These are phyloP conservation scores for Coleophoma eucalyptorum DNA, from an alignment of 2,329 filamentous ascomycete species.

Conservation along the genomic window DNA sequence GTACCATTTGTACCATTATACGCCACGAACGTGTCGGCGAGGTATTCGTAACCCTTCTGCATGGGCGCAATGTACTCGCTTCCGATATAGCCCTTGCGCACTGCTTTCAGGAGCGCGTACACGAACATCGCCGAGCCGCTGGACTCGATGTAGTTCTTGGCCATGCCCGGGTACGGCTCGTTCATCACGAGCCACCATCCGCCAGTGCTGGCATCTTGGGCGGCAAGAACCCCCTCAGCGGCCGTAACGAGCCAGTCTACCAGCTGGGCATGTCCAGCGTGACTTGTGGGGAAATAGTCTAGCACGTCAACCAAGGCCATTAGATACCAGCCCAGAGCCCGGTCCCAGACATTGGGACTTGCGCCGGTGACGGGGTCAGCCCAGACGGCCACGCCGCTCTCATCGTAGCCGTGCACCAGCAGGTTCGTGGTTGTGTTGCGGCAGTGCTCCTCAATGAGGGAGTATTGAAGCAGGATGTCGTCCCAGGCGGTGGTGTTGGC, in stretches of 20 bases:
- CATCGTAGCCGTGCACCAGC: conserved; percentile 32
- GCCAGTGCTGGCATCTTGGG: conserved; percentile 19
- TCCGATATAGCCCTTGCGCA: conserved; percentile 29
- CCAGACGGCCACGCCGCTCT: conserved; percentile 28
- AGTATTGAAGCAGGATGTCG: conserved; percentile 23
- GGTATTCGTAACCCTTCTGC: conserved; percentile 13
- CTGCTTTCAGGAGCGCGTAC: conserved; percentile 32
- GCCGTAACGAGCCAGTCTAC: conserved; percentile 4
- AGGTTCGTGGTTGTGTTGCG: conserved; percentile 21
- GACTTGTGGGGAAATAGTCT: conserved; percentile 21
- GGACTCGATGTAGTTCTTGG: conserved; percentile 33
- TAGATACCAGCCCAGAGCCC: conserved; percentile 33
- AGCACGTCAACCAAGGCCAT: conserved; percentile 33
- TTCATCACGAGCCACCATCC: conserved; percentile 36
- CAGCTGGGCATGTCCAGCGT: conserved; percentile 10
- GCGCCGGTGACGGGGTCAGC: conserved; percentile 30
- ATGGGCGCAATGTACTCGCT: conserved; percentile 10
- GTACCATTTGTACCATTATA: conserved; percentile 8
- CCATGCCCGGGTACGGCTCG: conserved; percentile 14
- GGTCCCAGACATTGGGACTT: conserved; percentile 32
- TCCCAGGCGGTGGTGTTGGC: conserved; percentile 24
- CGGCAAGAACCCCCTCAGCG: conserved; percentile 10
- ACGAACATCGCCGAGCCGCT: conserved; percentile 33
- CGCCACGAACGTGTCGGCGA: conserved; percentile 14
- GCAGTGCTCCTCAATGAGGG: conserved; percentile 18